A percentile compares a stretch with the other conserved stretches of the same genome.
Evolutionary conservation across 2,329 filamentous ascomycete species (phyloP).

Genomic region (Chalaropsis thielavioides): DNA sequence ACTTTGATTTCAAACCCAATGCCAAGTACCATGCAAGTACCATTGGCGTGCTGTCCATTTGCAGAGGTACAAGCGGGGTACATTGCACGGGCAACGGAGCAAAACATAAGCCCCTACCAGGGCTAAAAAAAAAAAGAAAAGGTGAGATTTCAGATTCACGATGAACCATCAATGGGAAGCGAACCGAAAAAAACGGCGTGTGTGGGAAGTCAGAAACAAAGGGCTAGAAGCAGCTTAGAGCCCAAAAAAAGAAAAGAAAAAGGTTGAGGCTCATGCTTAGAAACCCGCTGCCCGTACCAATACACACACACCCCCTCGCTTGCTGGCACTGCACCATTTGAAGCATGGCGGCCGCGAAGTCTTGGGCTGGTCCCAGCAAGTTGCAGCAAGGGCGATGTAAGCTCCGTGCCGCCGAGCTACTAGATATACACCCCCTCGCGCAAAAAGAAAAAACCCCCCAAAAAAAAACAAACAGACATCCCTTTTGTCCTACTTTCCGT

Average conservation of each 20-base stretch:
- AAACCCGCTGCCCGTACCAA: neutral
- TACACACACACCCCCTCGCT: neutral
- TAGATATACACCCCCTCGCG: neutral
- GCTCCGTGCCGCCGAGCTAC: neutral
- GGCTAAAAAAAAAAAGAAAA: too few species aligned
- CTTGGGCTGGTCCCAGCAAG: neutral
- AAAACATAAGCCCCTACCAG: neutral
- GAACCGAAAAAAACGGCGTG: too few species aligned
- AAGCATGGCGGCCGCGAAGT: neutral
- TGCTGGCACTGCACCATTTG: neutral
- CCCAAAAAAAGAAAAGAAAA: neutral
- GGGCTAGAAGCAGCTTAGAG: neutral
- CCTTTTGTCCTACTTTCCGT: neutral
- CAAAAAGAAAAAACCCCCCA: too few species aligned
- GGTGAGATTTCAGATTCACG: constrained; percentile 5
- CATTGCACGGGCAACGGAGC: neutral
- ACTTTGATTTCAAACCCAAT: neutral
- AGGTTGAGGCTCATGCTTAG: neutral
- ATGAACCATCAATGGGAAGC: neutral
- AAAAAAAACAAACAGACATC: neutral
- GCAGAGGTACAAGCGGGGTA: neutral
- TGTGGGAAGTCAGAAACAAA: neutral
- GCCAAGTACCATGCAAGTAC: neutral
- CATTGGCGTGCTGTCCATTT: neutral
- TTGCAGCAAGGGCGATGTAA: neutral